A percentile compares a stretch with the other conserved stretches of the same genome.
Conservation (phyloP, 208 protist species). For the Trypanosoma theileri region DNA sequence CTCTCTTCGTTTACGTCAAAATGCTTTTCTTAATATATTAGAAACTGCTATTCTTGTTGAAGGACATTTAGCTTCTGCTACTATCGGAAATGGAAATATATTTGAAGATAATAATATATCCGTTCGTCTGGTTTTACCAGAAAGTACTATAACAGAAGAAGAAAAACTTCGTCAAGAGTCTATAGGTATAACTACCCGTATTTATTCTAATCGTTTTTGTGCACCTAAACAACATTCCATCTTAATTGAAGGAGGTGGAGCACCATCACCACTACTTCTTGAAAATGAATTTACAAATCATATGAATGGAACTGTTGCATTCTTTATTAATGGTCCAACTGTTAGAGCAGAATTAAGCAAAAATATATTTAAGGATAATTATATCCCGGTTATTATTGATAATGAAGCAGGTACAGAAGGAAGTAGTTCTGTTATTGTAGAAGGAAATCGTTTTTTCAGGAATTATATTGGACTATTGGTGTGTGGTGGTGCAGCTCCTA, state of each 20-base stretch:
- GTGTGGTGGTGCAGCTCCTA: conserved; percentile 60
- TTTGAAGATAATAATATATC: conserved; percentile 61
- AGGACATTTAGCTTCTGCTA: conserved; percentile 71
- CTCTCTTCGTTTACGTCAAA: conserved; percentile 49
- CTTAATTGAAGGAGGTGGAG: conserved; percentile 35
- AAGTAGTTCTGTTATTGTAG: conserved; percentile 10
- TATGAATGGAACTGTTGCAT: conserved; percentile 35
- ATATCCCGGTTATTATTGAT: conserved; percentile 55
- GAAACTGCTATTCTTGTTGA: conserved; percentile 50
- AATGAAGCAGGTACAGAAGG: conserved; percentile 3
- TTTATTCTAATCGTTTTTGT: conserved; percentile 71
- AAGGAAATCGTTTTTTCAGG: conserved; percentile 59
- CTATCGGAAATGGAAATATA: conserved; percentile 62
- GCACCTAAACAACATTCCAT: conserved; percentile 36
- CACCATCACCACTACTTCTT: conserved; percentile 35
- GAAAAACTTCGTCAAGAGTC: conserved; percentile 11
- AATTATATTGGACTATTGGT: conserved; percentile 80
- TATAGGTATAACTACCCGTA: conserved; percentile 41
- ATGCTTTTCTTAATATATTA: conserved; percentile 56
- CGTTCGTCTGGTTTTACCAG: conserved; percentile 34
- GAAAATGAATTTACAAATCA: conserved; percentile 65
- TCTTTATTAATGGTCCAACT: conserved; percentile 42
- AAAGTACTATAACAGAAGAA: conserved; percentile 7
- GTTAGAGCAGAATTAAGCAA: conserved; percentile 29
- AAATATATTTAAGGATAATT: conserved; percentile 69